A percentile compares a stretch with the other conserved stretches of the same genome.
These are phyloP conservation scores for Oidium heveae DNA, from an alignment of 2,329 filamentous ascomycete species.

Conservation along the genomic window DNA sequence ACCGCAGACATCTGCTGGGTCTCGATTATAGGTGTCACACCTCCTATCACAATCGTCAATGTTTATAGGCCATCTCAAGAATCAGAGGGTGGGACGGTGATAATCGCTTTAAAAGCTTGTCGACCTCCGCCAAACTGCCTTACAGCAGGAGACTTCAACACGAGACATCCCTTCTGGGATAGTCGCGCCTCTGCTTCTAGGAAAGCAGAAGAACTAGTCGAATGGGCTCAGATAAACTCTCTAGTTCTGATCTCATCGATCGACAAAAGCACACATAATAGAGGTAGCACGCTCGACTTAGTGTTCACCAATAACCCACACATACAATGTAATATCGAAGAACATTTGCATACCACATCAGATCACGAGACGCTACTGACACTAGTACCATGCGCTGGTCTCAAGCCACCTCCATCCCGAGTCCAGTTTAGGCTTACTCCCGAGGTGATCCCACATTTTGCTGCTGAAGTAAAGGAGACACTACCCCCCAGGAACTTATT, in stretches of 20 bases:
- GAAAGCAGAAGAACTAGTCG: background rate
- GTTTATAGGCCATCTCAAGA: background rate
- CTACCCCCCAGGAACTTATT: background rate
- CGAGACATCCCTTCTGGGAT: no score
- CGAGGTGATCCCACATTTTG: background rate
- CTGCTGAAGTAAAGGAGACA: background rate
- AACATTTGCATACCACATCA: background rate
- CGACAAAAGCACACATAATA: background rate
- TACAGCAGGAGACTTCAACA: no score
- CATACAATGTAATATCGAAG: background rate
- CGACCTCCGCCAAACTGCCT: no score
- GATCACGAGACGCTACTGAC: background rate
- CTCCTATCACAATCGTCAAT: background rate
- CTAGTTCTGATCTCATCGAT: background rate
- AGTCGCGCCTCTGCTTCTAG: background rate
- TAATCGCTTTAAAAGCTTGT: no score
- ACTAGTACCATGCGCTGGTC: background rate
- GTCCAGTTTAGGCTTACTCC: background rate
- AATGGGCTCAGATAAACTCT: background rate
- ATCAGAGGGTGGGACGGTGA: no score
- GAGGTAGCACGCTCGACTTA: background rate
- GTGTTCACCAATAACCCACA: background rate
- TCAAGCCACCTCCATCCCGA: background rate
- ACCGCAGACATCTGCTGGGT: no score
- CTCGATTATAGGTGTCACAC: background rate